Percentiles rank a stretch among this genome's conserved stretches.
These are phyloP conservation scores for Escovopsis sp. DNA, from an alignment of 2,329 filamentous ascomycete species.

Conservation along the genomic window DNA sequence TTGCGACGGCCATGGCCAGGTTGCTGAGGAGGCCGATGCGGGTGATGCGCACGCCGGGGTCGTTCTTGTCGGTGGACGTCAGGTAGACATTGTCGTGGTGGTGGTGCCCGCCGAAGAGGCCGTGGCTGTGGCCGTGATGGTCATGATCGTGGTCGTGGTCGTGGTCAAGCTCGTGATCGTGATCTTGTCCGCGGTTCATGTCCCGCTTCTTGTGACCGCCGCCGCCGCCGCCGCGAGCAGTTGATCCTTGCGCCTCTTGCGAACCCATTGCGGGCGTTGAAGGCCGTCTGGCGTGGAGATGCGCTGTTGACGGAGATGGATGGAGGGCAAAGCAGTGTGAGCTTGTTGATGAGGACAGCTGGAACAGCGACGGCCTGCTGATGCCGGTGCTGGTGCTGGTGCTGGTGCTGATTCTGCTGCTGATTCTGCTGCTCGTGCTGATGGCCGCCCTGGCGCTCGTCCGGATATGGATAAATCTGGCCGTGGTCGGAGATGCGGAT, in stretches of 20 bases:
- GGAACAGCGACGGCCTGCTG: too few species aligned
- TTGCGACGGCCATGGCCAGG: constrained; percentile 83
- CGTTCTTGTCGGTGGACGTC: constrained; percentile 71
- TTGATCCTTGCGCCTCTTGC: constrained; percentile 12
- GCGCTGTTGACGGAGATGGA: constrained; percentile 6
- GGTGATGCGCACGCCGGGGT: constrained; percentile 49
- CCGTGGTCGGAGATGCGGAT: too few species aligned
- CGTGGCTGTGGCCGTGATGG: constrained; percentile 24
- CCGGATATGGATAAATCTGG: too few species aligned
- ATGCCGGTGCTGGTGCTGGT: too few species aligned
- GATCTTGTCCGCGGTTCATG: constrained; percentile 40
- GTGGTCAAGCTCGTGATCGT: constrained; percentile 67
- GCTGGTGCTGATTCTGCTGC: too few species aligned
- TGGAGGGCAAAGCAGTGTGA: constrained; percentile 8
- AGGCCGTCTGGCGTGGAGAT: constrained; percentile 8
- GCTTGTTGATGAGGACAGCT: too few species aligned
- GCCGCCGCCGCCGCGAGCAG: constrained; percentile 26
- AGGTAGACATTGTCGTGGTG: constrained; percentile 88
- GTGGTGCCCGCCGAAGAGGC: constrained; percentile 51
- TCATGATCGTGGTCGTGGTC: constrained; percentile 42
- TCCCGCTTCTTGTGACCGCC: constrained; percentile 7
- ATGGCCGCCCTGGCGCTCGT: too few species aligned
- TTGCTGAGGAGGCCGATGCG: constrained; percentile 60
- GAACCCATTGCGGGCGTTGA: constrained; percentile 16
- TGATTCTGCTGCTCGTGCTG: too few species aligned